Evolutionary conservation across 257 asterid genomes (phyloP).

Genomic region (Solanum etuberosum): DNA sequence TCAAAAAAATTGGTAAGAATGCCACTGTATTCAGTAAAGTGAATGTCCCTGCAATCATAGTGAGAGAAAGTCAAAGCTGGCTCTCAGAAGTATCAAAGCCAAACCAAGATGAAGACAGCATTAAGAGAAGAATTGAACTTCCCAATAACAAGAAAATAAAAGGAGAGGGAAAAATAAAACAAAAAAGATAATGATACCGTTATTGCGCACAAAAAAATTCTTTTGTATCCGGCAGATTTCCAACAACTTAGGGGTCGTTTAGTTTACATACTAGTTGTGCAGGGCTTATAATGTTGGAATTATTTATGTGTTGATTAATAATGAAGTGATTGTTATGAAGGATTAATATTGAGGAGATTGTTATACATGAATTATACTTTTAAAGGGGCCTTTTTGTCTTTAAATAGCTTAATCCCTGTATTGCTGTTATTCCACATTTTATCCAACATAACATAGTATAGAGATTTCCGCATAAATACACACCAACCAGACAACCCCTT

Average conservation of each 20-base stretch:
- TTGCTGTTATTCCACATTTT: not conserved
- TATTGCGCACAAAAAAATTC: not conserved
- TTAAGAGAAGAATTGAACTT: not conserved
- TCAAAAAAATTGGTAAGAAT: conserved; percentile 31
- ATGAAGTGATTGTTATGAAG: not conserved
- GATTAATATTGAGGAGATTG: not conserved
- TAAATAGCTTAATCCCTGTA: not conserved
- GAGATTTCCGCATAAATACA: not conserved
- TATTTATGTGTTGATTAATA: not conserved
- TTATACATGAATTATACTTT: not conserved
- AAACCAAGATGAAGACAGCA: conserved; percentile 9
- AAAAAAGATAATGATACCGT: not conserved
- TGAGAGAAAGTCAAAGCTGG: conserved; percentile 18
- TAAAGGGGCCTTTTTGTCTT: not conserved
- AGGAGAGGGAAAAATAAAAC: not conserved
- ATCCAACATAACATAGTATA: not conserved
- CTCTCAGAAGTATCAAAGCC: conserved; percentile 27
- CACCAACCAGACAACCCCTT: not conserved
- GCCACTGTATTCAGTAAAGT: conserved; percentile 51
- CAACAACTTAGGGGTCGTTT: not conserved
- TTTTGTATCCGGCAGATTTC: not conserved
- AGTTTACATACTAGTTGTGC: not conserved
- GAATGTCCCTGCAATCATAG: conserved; percentile 70
- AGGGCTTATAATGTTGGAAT: not conserved
- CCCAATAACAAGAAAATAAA: not conserved